Base-by-base conservation (phyloP, 2,329 filamentous ascomycete genomes). In the Atkinsonella hypoxylon region DNA sequence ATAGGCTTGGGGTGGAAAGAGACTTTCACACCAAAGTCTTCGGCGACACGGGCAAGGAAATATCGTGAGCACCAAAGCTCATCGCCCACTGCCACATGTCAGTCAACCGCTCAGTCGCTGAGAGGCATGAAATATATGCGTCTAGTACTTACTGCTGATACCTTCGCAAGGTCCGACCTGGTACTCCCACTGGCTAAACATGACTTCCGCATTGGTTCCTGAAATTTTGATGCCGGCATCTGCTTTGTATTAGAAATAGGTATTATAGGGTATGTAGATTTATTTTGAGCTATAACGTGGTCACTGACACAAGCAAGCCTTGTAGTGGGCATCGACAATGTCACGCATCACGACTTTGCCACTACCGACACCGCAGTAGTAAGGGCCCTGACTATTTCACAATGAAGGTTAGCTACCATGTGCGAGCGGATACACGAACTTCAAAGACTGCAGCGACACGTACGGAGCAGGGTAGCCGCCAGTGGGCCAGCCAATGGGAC, bases 261-360 rank as follows among this genome's bases (percentile, higher is more conserved):
- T 5, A 26, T 22, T 5, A 5, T 22, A 22, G 20, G 20, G 20
- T 22, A 22, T 22, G 2, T 22, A 3, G 20, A 22, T 2, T 5
- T 7, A 26, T 26, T 4, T 26, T 38, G 18, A 36, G 15, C 5
- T 22, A 39, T 9, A 43, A 10, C 11, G 18, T 39, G 41, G 18
- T 12, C 20, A 63, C 63, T 56, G 60, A 65, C 63, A 95, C 70
- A 97, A 68, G 78, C 80, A 95, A 53, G 70, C 70, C 65, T 74
- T 74, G 67, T 74, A 74, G 62, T 71, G 69, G 1, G 67, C 66
- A 76, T 97, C 91, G 60, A 98, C 90, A 56, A 98, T 91, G 67
- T 98, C 91, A 76, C 91, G 85, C 83, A 90, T 91, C 73, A 94
- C 93, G 64, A 97, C 93, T 79, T 93, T 94, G 75, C 90, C 89